These are phyloP conservation scores for Gnetum montanum DNA, from an alignment of 75 land plant species.

Conservation along the genomic window DNA sequence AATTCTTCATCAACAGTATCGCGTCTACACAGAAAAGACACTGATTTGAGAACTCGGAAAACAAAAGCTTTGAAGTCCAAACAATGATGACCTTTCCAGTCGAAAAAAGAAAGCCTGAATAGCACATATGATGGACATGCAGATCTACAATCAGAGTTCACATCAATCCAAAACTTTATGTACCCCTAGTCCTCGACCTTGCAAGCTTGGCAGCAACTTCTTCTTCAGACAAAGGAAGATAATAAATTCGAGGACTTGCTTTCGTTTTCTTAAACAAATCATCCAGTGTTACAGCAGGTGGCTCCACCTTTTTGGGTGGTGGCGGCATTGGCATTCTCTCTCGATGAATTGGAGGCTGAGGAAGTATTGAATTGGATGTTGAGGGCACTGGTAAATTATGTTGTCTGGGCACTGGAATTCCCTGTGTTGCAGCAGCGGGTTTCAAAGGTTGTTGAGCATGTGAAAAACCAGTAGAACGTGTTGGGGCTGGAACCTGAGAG, in stretches of 20 bases:
- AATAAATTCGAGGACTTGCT: slow-evolving; percentile 82
- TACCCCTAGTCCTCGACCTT: slow-evolving; percentile 5
- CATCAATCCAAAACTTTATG: not conserved
- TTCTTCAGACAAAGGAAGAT: slow-evolving; percentile 83
- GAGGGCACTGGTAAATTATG: slow-evolving; percentile 17
- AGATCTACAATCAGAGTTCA: no score
- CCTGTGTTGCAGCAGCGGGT: slow-evolving; percentile 21
- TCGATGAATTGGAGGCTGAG: slow-evolving; percentile 14
- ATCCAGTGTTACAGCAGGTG: slow-evolving; percentile 67
- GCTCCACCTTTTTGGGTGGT: slow-evolving; percentile 47
- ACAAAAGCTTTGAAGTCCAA: no score
- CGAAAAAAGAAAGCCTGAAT: no score
- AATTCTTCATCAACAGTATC: no score
- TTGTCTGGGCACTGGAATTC: slow-evolving; percentile 6
- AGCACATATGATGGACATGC: no score
- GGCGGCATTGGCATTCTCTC: slow-evolving; percentile 28
- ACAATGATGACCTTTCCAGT: no score
- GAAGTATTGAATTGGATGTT: slow-evolving; percentile 21
- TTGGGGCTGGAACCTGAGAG: slow-evolving; percentile 8
- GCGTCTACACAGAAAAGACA: no score
- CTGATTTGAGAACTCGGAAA: no score
- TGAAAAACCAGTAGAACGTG: slow-evolving; percentile 11
- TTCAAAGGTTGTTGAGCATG: slow-evolving; percentile 12
- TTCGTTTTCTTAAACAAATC: slow-evolving; percentile 87
- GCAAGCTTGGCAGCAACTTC: slow-evolving; percentile 69